These are phyloP conservation scores for Endogone sp. DNA, from an alignment of 192 early-diverging fungal species.

Conservation along the genomic window DNA sequence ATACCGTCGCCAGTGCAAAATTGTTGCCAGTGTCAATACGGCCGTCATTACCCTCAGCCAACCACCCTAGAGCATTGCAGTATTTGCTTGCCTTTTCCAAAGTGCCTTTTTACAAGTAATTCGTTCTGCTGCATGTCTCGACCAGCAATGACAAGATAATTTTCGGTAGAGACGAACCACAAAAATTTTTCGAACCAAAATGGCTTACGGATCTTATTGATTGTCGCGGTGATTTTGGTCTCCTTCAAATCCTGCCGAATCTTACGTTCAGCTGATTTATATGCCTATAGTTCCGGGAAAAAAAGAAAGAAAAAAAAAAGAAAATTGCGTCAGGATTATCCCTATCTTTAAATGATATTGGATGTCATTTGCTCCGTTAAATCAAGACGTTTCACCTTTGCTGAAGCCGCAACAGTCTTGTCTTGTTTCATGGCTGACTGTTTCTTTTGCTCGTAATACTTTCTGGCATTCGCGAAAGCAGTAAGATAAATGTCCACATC, in stretches of 20 bases:
- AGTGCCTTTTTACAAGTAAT: slow-evolving; percentile 73
- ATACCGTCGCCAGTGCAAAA: slow-evolving; percentile 17
- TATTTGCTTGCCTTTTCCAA: slow-evolving; percentile 36
- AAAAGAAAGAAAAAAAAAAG: slow-evolving; percentile 5
- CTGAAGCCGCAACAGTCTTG: slow-evolving; percentile 82
- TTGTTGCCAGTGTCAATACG: background rate
- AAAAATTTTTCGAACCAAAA: slow-evolving; percentile 99
- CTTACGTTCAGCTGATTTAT: slow-evolving; percentile 90
- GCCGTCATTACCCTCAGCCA: background rate
- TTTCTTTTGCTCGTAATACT: slow-evolving; percentile 85
- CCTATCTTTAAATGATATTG: background rate
- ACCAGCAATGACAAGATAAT: slow-evolving; percentile 90
- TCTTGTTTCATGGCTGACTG: slow-evolving; percentile 82
- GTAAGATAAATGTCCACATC: slow-evolving; percentile 88
- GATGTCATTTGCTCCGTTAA: background rate
- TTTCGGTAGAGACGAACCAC: slow-evolving; percentile 93
- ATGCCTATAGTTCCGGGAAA: slow-evolving; percentile 52
- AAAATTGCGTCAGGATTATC: slow-evolving; percentile 1
- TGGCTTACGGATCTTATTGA: slow-evolving; percentile 84
- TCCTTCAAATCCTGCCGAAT: slow-evolving; percentile 78
- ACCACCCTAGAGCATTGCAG: background rate
- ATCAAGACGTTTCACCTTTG: slow-evolving; percentile 43
- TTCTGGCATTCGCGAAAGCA: slow-evolving; percentile 86
- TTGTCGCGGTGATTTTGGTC: slow-evolving; percentile 68
- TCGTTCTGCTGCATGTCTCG: slow-evolving; percentile 94